Conservation (phyloP, 331 rosid genomes). For the Pyrus hybrid region DNA sequence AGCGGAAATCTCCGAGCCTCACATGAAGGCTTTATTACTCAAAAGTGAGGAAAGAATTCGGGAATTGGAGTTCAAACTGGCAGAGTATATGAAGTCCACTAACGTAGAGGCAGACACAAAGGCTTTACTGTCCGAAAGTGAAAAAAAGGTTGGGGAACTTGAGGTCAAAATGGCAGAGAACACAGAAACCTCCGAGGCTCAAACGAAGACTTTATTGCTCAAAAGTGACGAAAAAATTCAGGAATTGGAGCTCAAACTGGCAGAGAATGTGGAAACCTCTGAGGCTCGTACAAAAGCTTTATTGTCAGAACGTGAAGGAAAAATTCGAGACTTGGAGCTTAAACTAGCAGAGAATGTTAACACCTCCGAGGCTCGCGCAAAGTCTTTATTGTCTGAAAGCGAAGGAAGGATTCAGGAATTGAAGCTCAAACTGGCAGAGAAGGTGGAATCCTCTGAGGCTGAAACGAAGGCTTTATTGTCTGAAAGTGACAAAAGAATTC, state of each 20-base stretch:
- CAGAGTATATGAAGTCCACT: background rate
- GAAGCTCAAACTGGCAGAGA: slow-evolving; percentile 10
- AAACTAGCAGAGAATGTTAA: background rate
- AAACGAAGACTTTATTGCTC: background rate
- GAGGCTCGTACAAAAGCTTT: background rate
- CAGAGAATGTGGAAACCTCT: background rate
- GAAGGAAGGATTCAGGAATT: slow-evolving; percentile 17
- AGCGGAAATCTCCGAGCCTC: background rate
- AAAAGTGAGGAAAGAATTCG: background rate
- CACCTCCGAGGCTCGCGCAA: background rate
- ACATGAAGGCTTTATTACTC: slow-evolving; percentile 9
- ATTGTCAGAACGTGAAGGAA: background rate
- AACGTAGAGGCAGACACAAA: background rate
- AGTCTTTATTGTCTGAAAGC: slow-evolving; percentile 13
- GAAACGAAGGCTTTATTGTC: slow-evolving; percentile 12
- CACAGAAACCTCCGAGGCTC: background rate
- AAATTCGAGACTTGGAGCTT: background rate
- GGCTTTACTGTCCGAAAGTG: no score
- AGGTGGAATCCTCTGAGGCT: slow-evolving; percentile 1
- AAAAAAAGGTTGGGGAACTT: no score
- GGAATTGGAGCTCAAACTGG: slow-evolving; percentile 34
- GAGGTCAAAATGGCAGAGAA: background rate
- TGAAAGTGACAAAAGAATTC: slow-evolving; percentile 3
- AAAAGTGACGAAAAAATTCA: background rate
- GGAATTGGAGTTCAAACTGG: slow-evolving; percentile 31